Evolutionary conservation across 306 rosid genomes (phyloP), one percentile per base, ranked within the genome.

Genomic region (Echinosophora koreensis): DNA sequence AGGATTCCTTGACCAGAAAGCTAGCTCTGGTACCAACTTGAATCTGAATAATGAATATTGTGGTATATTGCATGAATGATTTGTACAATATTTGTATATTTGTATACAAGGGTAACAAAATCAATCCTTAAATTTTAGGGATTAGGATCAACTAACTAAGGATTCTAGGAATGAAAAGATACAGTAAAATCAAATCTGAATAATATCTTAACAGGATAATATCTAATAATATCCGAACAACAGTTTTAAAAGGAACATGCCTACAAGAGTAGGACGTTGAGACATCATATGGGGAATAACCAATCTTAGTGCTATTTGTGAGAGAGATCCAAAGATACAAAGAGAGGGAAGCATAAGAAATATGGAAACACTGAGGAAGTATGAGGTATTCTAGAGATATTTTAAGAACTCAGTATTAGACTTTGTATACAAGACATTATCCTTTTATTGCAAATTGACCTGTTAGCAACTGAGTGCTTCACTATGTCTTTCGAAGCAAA

Each of bases 311-410:
- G 46, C 49, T 42, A 22, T 66, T 30, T 42, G n/a, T 22, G 8
- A 66, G 56, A 18, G 71, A 66, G 54, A 56, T 18, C 10, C 71
- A 66, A 42, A 18, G 38, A 42, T 65, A 17, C 54, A 18, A 15
- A 17, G 55, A 5, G 15, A 41, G 28, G 6, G 71, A 27, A 66
- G 44, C 55, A 66, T 37, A 46, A 37, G 51, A 70, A 70, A 37
- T 46, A 30, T 38, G 34, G 61, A 57, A 47, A 14, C 57, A 46
- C 27, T 13, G 0, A 3, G 4, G 14, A 14, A 35, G 27, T 27
- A 14, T 14, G 12, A 49, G 47, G 12, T 27, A 49, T 68, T 51
- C 9, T 68, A 13, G 70, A 18, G 35, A 65, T 22, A 30, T 34
- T 9, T 69, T 13, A 67, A 47, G 27, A 42, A 8, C 15, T 44